Evolutionary conservation across 768 basidiomycete genomes (phyloP).

Genomic region (Scleroderma citrinum): DNA sequence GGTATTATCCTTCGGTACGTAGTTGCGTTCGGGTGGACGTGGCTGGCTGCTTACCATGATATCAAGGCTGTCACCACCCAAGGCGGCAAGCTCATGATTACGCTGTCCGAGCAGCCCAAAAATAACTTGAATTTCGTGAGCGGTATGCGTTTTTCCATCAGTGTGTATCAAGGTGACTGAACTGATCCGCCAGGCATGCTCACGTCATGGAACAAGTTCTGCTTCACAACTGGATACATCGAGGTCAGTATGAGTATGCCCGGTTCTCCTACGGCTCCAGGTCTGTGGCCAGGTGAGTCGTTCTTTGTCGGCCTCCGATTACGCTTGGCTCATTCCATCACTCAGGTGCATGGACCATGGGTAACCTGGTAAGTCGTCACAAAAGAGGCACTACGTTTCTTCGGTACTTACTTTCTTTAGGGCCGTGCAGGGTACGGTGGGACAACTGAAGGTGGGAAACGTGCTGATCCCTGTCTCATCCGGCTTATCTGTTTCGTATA

Average conservation of each 20-base stretch:
- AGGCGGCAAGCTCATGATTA: slow-evolving; percentile 76
- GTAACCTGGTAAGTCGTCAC: slow-evolving; percentile 44
- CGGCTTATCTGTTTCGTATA: slow-evolving; percentile 8
- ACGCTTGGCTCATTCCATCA: slow-evolving; percentile 1
- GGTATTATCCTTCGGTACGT: slow-evolving; percentile 71
- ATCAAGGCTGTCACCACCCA: slow-evolving; percentile 61
- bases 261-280: slow-evolving; percentile 52
- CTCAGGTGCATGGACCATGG: slow-evolving; percentile 68
- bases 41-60: neutral
- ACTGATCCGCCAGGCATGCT: slow-evolving; percentile 47
- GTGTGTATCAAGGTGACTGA: slow-evolving; percentile 2
- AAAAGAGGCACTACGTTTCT: neutral
- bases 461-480: neutral
- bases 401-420: slow-evolving; percentile 33
- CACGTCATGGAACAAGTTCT: slow-evolving; percentile 90
- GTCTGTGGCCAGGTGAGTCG: slow-evolving; percentile 78
- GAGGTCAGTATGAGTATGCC: slow-evolving; percentile 79
- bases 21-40: neutral
- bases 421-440: slow-evolving; percentile 87
- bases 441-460: slow-evolving; percentile 64
- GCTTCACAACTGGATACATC: slow-evolving; percentile 89
- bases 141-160: slow-evolving; percentile 37
- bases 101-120: slow-evolving; percentile 59
- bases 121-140: slow-evolving; percentile 84
- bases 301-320: slow-evolving; percentile 13